Percentiles rank a stretch among this genome's conserved stretches.
These are phyloP conservation scores for Trametes elegans DNA, from an alignment of 768 basidiomycete species.

Conservation along the genomic window DNA sequence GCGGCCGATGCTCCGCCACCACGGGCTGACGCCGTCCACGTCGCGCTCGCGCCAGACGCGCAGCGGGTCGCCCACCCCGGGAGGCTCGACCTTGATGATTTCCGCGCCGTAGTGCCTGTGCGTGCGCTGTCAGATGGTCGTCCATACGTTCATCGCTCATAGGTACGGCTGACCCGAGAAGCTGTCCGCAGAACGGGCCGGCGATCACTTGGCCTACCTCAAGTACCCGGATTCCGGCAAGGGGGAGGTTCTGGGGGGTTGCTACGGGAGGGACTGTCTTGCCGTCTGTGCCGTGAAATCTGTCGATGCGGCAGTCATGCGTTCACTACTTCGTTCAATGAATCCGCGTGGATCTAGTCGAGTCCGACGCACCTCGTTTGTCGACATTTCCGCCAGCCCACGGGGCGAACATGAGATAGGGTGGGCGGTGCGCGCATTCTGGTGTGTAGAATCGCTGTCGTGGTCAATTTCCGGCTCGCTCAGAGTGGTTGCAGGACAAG, in stretches of 20 bases:
- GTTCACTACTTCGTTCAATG: too few species aligned
- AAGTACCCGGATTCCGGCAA: constrained; percentile 61
- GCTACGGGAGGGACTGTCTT: not conserved
- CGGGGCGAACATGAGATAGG: too few species aligned
- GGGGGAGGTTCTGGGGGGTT: constrained; percentile 41
- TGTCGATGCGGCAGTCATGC: not conserved
- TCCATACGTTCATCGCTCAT: not conserved
- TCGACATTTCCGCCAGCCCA: too few species aligned
- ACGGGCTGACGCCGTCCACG: constrained; percentile 66
- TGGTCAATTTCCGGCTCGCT: too few species aligned
- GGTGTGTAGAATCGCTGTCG: too few species aligned
- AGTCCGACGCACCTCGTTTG: too few species aligned
- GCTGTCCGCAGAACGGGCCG: constrained; percentile 70
- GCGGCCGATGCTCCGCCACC: constrained; percentile 69
- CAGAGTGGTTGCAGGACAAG: too few species aligned
- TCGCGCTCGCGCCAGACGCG: constrained; percentile 73
- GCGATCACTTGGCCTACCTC: constrained; percentile 73
- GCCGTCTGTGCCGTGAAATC: not conserved
- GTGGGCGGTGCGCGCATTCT: too few species aligned
- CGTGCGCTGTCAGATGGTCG: too few species aligned
- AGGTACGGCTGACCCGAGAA: constrained; percentile 49
- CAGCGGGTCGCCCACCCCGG: constrained; percentile 60
- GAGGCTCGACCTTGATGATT: constrained; percentile 69
- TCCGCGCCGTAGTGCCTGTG: constrained; percentile 69
- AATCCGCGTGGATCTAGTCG: too few species aligned